Percentiles rank a stretch among this genome's conserved stretches.
These are phyloP conservation scores for Lentinula aciculospora DNA, from an alignment of 768 basidiomycete species.

Conservation along the genomic window DNA sequence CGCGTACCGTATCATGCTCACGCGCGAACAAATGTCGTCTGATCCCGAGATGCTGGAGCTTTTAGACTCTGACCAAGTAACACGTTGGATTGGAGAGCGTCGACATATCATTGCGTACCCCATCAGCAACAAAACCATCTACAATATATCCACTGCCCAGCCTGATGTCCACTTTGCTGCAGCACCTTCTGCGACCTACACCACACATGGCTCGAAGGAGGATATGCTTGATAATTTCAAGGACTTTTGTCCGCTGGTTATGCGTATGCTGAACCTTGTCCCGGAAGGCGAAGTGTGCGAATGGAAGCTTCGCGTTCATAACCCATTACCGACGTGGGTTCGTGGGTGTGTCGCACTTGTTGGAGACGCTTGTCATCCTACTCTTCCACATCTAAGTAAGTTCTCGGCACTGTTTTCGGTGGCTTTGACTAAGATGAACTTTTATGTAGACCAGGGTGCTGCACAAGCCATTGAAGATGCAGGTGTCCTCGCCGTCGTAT, in stretches of 20 bases:
- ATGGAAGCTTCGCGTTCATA: slow-evolving; percentile 33
- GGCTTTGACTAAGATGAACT: too few relatives aligned
- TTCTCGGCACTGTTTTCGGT: too few relatives aligned
- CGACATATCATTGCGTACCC: slow-evolving; percentile 33
- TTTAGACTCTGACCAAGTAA: slow-evolving; percentile 21
- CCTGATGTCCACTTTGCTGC: slow-evolving; percentile 28
- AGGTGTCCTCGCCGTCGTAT: slow-evolving; percentile 23
- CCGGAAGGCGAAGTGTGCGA: slow-evolving; percentile 28
- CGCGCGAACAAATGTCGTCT: slow-evolving; percentile 19
- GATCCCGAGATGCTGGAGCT: slow-evolving; percentile 28
- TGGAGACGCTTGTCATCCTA: slow-evolving; percentile 30
- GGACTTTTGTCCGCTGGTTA: slow-evolving; percentile 28
- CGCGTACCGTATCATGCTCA: slow-evolving; percentile 31
- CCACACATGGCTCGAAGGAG: slow-evolving; percentile 24
- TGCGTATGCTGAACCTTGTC: slow-evolving; percentile 27
- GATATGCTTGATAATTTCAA: slow-evolving; percentile 26
- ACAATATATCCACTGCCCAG: slow-evolving; percentile 32
- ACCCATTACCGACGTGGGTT: slow-evolving; percentile 30
- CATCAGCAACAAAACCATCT: slow-evolving; percentile 25
- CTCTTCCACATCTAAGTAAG: slow-evolving; percentile 8
- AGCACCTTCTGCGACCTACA: slow-evolving; percentile 26
- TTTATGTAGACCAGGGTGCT: slow-evolving; percentile 22
- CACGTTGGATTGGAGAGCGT: slow-evolving; percentile 31
- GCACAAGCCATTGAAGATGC: slow-evolving; percentile 37
- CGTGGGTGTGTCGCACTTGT: slow-evolving; percentile 23